These are phyloP conservation scores for Hortaea sp. DNA, from an alignment of 2,329 filamentous ascomycete genomes.

Conservation along the genomic window DNA sequence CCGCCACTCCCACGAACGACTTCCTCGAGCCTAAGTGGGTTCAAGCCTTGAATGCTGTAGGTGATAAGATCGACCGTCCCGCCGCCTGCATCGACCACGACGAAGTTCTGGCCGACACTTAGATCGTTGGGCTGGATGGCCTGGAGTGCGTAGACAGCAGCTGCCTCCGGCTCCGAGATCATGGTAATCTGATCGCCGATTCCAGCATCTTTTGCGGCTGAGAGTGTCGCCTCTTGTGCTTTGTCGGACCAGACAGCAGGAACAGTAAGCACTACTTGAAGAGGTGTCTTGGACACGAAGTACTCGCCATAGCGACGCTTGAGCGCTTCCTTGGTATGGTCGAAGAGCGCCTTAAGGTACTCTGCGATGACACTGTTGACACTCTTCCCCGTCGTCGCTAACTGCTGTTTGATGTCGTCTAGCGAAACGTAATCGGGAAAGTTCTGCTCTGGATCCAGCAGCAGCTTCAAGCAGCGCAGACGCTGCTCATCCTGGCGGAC, in stretches of 20 bases:
- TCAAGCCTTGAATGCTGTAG: slow-evolving; percentile 65
- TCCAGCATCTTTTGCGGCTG: slow-evolving; percentile 63
- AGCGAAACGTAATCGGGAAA: slow-evolving; percentile 68
- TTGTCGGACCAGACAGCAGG: slow-evolving; percentile 74
- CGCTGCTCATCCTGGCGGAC: slow-evolving; percentile 65
- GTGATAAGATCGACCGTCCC: slow-evolving; percentile 63
- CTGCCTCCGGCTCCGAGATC: slow-evolving; percentile 70
- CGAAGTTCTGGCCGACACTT: slow-evolving; percentile 51
- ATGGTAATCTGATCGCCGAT: slow-evolving; percentile 68
- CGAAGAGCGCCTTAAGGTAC: slow-evolving; percentile 63
- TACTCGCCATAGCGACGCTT: slow-evolving; percentile 62
- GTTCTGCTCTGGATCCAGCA: slow-evolving; percentile 69
- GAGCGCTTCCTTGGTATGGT: slow-evolving; percentile 66
- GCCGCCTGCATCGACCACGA: slow-evolving; percentile 45
- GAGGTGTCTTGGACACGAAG: slow-evolving; percentile 63
- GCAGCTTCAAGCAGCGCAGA: slow-evolving; percentile 72
- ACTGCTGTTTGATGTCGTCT: slow-evolving; percentile 61
- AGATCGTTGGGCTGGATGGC: slow-evolving; percentile 65
- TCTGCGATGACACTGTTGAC: slow-evolving; percentile 68
- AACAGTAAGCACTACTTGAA: slow-evolving; percentile 68
- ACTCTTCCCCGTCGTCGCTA: slow-evolving; percentile 62
- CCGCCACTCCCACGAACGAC: slow-evolving; percentile 67
- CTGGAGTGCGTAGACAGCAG: slow-evolving; percentile 67
- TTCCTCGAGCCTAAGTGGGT: slow-evolving; percentile 62
- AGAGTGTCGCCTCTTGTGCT: slow-evolving; percentile 69